phyloP scores from a whole-genome alignment of 2,329 filamentous ascomycete genomes.

The Massarina eburnea region DNA sequence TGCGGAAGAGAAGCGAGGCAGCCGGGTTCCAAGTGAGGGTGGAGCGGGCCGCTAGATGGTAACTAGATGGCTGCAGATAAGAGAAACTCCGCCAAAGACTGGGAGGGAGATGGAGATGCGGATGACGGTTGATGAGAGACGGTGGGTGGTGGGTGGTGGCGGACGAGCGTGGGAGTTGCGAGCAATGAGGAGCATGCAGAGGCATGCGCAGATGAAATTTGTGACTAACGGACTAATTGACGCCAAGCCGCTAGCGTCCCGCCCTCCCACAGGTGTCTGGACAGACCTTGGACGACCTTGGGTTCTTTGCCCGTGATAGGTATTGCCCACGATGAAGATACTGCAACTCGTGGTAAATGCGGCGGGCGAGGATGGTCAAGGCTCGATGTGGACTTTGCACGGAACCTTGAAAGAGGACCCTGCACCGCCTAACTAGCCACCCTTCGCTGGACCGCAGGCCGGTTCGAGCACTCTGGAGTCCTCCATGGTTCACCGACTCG shows the following conservation, averaged over 20 bases:
- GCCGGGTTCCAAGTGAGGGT: conserved; percentile 6
- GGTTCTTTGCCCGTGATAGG: no score
- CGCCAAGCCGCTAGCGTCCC: neutral
- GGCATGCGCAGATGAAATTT: conserved; percentile 7
- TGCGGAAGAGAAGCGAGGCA: conserved; percentile 6
- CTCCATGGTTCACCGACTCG: no score
- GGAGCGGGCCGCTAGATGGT: conserved; percentile 3
- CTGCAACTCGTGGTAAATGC: no score
- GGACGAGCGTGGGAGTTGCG: conserved; percentile 1
- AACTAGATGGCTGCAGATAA: conserved; percentile 21
- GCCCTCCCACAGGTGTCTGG: no score
- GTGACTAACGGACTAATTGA: neutral
- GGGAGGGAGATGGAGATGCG: conserved; percentile 15
- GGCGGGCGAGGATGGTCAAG: no score
- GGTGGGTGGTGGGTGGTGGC: conserved; percentile 1
- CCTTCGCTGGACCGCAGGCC: no score
- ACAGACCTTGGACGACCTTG: no score
- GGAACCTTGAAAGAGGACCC: no score
- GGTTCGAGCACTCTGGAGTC: no score
- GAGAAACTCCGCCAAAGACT: conserved; percentile 12
- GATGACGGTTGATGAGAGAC: conserved; percentile 6
- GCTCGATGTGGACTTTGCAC: no score
- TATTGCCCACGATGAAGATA: no score
- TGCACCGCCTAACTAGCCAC: no score
- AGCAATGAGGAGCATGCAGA: conserved; percentile 2